Evolutionary conservation across 2,329 filamentous ascomycete genomes (phyloP), one percentile per base, ranked within the genome.

Genomic region (Sporothrix curviconia): DNA sequence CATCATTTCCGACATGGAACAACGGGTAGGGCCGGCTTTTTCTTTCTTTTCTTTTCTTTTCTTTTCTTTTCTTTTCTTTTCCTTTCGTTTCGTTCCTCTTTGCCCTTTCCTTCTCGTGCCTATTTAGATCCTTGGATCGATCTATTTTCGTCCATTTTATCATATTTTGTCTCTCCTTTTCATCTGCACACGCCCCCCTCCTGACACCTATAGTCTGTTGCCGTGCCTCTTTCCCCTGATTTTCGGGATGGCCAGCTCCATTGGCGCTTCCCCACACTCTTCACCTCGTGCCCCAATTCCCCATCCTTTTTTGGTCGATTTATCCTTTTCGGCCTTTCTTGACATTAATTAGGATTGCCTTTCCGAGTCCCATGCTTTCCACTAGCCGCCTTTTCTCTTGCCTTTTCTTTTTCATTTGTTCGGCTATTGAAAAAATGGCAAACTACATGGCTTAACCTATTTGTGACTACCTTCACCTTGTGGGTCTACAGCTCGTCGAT

Each of bases 1-100:
- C 60, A 83, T 94, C 63, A 79, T 92, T 49, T 79, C 80, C 55
- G 89, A 94, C 63, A 89, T 94, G 82, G 84, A 90, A 72, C 81
- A 86, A 68, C 78, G 88, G 63, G 83, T 88, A 74, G 71, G 81
- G 9, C 22, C 24, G 30, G n/a, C 40, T 25, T 32, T 34, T 42
- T 44, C 22, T 46, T 28, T 47, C 9, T 46, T 24, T 51, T 19
- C 6, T 28, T 14, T 9, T 24, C 19, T 32, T 25, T 6, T 15
- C 17, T 11, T 46, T 40, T 42, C 15, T 19, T 15, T 24, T 44
- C 24, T 28, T 3, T 47, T 30, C 11, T 30, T 17, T 11, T 25
- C 28, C 12, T n/a, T n/a, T n/a, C 19, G 5, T 2, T 14, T n/a
- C 22, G 14, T 30, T 34, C 34, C 22, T 8, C 2, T 8, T n/a